Base-by-base conservation (phyloP, 164 flowering plant species). In the Umbilicus rupestris region DNA sequence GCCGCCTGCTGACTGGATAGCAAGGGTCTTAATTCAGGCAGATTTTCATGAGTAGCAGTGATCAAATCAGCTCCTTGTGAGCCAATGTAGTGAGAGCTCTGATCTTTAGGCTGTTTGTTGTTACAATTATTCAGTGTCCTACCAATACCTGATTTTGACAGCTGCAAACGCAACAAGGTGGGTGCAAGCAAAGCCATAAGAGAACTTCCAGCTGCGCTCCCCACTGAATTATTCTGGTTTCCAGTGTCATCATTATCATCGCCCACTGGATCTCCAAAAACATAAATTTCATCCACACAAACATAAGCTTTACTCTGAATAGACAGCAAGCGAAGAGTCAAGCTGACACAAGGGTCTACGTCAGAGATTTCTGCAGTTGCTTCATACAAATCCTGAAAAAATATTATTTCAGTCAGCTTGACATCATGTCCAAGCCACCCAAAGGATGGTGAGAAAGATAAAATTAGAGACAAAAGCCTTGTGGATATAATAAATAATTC, bases 351-450 rank as follows among this genome's bases (percentile, higher is more conserved):
- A 28, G 98, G 90, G 39, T 76, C 74, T 63, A 79, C 77, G 80
- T 89, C 95, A 72, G 73, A 75, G 39, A 94, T 84, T 78, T 89
- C 89, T 67, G 93, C 96, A 11, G 98, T 89, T 69, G 97, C 97
- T 82, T 94, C 98, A 45, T 80, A 87, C 28, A 77, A 66, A 70
- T 84, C 91, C 97, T 89, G 87, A 62, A 73, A 71, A 39, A 6
- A 7, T 3, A 35, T 35, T 35, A 35, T 35, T n/a, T n/a, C n/a
- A n/a, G 37, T 35, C 4, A 35, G 37, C 37, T 5, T 35, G 37
- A 7, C 37, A 35, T 35, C 6, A 35, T 35, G 7, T 35, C 37
- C 37, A 35, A 35, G 37, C 37, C 37, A 35, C 37, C 37, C 37
- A 35, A 35, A 35, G 37, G 37, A 7, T 35, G 37, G 7, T 5